A percentile compares a stretch with the other conserved stretches of the same genome.
Conservation (phyloP, 352 stramenopile genomes). For the Plasmopara viticola region DNA sequence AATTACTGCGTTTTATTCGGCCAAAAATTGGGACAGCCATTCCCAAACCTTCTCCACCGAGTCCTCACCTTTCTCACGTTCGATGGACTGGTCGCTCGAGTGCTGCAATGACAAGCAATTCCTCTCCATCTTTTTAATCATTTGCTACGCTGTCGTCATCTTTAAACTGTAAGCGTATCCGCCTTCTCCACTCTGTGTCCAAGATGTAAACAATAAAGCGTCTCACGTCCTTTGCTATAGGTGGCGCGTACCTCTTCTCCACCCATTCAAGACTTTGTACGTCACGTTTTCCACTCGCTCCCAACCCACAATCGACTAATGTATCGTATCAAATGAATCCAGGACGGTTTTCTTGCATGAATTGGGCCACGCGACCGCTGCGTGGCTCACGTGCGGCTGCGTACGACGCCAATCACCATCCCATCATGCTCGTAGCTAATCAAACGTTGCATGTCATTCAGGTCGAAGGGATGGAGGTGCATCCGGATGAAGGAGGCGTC, state of each 20-base stretch:
- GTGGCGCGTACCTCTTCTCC: constrained; percentile 79
- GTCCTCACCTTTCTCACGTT: no score
- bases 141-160: constrained; percentile 78
- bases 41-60: background rate
- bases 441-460: constrained; percentile 14
- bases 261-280: constrained; percentile 87
- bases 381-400: constrained; percentile 80
- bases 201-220: background rate
- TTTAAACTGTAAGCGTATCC: constrained; percentile 66
- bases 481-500: constrained; percentile 82
- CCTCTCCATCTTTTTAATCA: constrained; percentile 84
- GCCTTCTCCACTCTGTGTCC: background rate
- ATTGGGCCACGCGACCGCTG: constrained; percentile 72
- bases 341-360: constrained; percentile 87
- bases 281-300: no score
- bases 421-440: background rate
- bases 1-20: no score
- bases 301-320: no score
- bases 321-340: background rate
- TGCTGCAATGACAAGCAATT: constrained; percentile 88
- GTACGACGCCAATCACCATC: constrained; percentile 15
- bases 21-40: no score
- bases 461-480: constrained; percentile 86
- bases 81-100: constrained; percentile 59
- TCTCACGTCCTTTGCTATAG: constrained; percentile 26